Conservation (phyloP, 139 green algal genomes). For the Chlamydomonas sp. region DNA sequence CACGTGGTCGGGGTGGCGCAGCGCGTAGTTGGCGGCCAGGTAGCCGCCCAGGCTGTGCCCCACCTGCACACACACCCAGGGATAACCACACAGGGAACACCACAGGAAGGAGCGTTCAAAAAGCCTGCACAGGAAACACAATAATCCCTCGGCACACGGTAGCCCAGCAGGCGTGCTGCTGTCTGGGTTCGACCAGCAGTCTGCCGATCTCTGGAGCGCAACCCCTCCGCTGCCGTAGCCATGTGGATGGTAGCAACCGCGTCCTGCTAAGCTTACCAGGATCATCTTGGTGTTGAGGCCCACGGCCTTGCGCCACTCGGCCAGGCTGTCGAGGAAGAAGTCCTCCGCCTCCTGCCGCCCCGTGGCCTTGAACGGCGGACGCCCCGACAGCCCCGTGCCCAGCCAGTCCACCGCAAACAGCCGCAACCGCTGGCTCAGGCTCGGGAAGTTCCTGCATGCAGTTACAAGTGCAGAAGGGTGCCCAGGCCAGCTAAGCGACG, state of each 20-base stretch:
- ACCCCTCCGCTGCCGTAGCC: neutral
- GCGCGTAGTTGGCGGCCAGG: slow-evolving; percentile 82
- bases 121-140: slow-evolving; percentile 21
- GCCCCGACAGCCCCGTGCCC: slow-evolving; percentile 84
- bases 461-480: neutral
- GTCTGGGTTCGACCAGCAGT: neutral
- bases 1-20: slow-evolving; percentile 84
- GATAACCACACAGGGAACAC: too few relatives aligned
- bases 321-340: slow-evolving; percentile 85
- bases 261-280: slow-evolving; percentile 1
- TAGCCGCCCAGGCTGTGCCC: slow-evolving; percentile 90
- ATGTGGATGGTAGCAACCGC: neutral
- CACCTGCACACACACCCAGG: slow-evolving; percentile 51
- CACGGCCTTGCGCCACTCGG: slow-evolving; percentile 69
- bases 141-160: neutral
- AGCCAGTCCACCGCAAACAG: slow-evolving; percentile 84
- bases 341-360: slow-evolving; percentile 72
- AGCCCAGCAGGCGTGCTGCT: neutral
- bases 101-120: neutral
- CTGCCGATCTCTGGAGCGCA: neutral
- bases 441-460: slow-evolving; percentile 69
- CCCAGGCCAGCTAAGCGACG: neutral
- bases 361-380: slow-evolving; percentile 73
- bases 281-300: slow-evolving; percentile 61
- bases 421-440: slow-evolving; percentile 60